Evolutionary conservation across 257 asterid species (phyloP).

Genomic region (Scutellaria barbata): DNA sequence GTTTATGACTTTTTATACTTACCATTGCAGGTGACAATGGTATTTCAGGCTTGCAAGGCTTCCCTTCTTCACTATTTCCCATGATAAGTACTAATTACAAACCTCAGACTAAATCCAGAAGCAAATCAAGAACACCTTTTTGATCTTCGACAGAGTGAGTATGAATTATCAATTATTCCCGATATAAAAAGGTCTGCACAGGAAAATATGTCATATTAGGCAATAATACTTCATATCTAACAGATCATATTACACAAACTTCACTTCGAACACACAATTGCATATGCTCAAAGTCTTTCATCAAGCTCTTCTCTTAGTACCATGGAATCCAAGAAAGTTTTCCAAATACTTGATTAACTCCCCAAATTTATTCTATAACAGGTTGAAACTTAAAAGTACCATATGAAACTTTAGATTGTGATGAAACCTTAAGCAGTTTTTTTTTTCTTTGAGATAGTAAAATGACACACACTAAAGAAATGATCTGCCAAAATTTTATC

Average conservation of each 20-base stretch:
- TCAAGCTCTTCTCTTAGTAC: background rate
- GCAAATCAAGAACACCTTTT: slow-evolving; percentile 6
- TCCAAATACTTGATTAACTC: background rate
- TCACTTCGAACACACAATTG: background rate
- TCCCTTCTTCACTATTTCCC: slow-evolving; percentile 75
- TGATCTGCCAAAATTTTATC: background rate
- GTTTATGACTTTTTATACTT: slow-evolving; percentile 32
- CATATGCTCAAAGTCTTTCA: background rate
- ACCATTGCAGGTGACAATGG: slow-evolving; percentile 60
- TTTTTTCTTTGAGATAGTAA: background rate
- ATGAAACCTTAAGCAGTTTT: background rate
- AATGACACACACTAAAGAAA: background rate
- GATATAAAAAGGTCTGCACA: slow-evolving; percentile 7
- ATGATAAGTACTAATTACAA: slow-evolving; percentile 36
- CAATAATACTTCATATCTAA: background rate
- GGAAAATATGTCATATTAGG: background rate
- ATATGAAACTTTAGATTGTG: background rate
- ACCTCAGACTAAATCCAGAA: slow-evolving; percentile 2
- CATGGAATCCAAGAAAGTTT: background rate
- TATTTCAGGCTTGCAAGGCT: slow-evolving; percentile 61
- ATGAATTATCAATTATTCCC: background rate
- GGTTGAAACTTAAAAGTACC: background rate
- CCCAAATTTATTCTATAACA: background rate
- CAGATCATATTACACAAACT: background rate
- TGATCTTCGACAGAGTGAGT: background rate